A percentile compares a stretch with the other conserved stretches of the same genome.
Conservation (phyloP, 495 filamentous ascomycete genomes). For the Astrothelium subdiscretum region DNA sequence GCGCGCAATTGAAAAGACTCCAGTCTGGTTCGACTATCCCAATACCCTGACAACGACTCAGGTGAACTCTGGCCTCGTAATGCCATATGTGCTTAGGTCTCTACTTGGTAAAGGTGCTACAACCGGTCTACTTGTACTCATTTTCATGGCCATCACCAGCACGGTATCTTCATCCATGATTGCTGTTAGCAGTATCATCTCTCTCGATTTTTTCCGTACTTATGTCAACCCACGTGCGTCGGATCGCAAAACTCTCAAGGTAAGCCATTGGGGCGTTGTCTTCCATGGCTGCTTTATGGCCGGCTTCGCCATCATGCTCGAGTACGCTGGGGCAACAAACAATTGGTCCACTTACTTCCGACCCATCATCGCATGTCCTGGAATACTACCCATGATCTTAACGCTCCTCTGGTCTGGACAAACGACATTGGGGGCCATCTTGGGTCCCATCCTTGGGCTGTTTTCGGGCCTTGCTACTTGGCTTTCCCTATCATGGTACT, state of each 20-base stretch:
- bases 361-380: constrained; percentile 33
- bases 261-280: constrained; percentile 34
- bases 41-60: constrained; percentile 6
- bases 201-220: constrained; percentile 35
- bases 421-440: constrained; percentile 32
- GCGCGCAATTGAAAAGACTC: constrained; percentile 10
- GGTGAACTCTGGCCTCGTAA: constrained; percentile 11
- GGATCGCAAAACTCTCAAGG: constrained; percentile 29
- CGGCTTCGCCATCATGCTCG: constrained; percentile 17
- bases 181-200: constrained; percentile 37
- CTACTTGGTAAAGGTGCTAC: constrained; percentile 12
- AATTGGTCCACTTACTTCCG: constrained; percentile 27
- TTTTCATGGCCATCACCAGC: constrained; percentile 19
- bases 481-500: constrained; percentile 34
- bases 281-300: constrained; percentile 33
- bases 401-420: constrained; percentile 40
- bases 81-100: constrained; percentile 9
- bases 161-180: constrained; percentile 37
- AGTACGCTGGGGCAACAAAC: constrained; percentile 18
- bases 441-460: constrained; percentile 34
- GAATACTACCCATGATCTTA: constrained; percentile 39
- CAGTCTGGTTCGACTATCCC: constrained; percentile 9
- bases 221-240: constrained; percentile 35
- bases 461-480: constrained; percentile 36
- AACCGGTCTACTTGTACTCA: constrained; percentile 6